A percentile compares a stretch with the other conserved stretches of the same genome.
phyloP scores from a whole-genome alignment of 495 filamentous ascomycete species.

The Lentithecium fluviatile region DNA sequence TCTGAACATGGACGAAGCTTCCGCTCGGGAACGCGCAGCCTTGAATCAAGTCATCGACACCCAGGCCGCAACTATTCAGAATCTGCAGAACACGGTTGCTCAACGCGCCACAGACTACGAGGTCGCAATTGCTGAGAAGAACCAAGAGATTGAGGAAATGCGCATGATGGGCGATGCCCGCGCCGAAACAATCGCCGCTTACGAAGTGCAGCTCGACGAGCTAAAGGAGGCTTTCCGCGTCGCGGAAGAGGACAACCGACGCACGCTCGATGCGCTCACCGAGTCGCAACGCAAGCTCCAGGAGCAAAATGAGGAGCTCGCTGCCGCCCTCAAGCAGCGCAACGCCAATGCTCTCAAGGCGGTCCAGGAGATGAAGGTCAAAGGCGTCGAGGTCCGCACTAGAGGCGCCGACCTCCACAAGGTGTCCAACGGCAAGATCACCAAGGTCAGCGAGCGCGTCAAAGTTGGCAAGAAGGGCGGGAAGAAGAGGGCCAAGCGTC shows the following conservation, averaged over 20 bases:
- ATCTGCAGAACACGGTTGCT: slow-evolving; percentile 3
- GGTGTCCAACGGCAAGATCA: slow-evolving; percentile 23
- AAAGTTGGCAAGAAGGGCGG: slow-evolving; percentile 27
- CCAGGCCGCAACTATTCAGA: slow-evolving; percentile 11
- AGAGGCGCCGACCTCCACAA: slow-evolving; percentile 15
- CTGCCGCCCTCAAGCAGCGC: slow-evolving; percentile 3
- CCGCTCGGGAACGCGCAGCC: slow-evolving; percentile 1
- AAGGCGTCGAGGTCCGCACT: slow-evolving; percentile 23
- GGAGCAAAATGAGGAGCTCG: slow-evolving; percentile 11
- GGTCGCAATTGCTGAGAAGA: slow-evolving; percentile 14
- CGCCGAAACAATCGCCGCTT: slow-evolving; percentile 10
- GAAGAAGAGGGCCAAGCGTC: slow-evolving; percentile 6
- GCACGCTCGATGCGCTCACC: slow-evolving; percentile 16
- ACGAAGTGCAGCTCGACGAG: slow-evolving; percentile 16
- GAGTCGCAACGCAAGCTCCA: slow-evolving; percentile 3
- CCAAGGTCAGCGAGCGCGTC: slow-evolving; percentile 26
- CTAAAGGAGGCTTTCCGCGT: slow-evolving; percentile 19
- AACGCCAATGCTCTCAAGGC: slow-evolving; percentile 15
- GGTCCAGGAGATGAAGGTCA: slow-evolving; percentile 27
- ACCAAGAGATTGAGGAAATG: slow-evolving; percentile 14
- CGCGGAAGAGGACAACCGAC: slow-evolving; percentile 3
- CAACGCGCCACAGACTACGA: slow-evolving; percentile 9
- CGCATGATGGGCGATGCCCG: slow-evolving; percentile 10
- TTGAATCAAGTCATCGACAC: slow-evolving; percentile 2
- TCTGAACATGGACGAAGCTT: slow-evolving; percentile 16